A percentile compares a stretch with the other conserved stretches of the same genome.
phyloP scores from a whole-genome alignment of 78 protist species.

The Trichosphaerium sp. region DNA sequence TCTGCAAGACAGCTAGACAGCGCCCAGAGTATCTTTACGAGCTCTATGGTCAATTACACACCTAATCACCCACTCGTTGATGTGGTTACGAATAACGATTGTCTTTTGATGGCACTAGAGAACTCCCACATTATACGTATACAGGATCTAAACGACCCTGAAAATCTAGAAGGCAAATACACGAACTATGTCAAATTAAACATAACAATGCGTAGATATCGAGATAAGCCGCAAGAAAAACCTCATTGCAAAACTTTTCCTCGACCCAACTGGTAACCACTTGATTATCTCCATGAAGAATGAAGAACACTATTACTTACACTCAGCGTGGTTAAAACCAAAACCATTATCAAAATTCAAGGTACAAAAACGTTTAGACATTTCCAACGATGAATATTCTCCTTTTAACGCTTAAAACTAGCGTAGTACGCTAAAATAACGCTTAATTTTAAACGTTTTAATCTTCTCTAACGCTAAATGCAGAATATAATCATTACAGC shows the following conservation, averaged over 20 bases:
- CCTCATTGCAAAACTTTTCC: constrained; percentile 13
- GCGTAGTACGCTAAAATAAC: too few relatives aligned
- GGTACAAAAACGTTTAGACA: not conserved
- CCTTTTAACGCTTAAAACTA: too few relatives aligned
- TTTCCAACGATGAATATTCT: not conserved
- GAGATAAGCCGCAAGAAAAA: not conserved
- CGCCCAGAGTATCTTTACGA: too few relatives aligned
- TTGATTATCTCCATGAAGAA: constrained; percentile 27
- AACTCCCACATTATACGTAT: not conserved
- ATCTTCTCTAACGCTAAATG: not conserved
- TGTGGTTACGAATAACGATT: not conserved
- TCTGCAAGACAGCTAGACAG: too few relatives aligned
- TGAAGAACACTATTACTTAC: constrained; percentile 49
- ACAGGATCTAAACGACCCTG: too few relatives aligned
- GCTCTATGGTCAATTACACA: too few relatives aligned
- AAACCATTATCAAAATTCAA: constrained; percentile 5
- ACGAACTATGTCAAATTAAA: too few relatives aligned
- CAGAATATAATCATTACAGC: constrained; percentile 33
- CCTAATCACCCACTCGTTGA: too few relatives aligned
- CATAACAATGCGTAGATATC: too few relatives aligned
- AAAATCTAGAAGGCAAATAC: too few relatives aligned
- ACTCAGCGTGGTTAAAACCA: constrained; percentile 26
- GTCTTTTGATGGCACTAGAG: not conserved
- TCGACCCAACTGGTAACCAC: constrained; percentile 63
- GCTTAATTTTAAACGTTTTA: not conserved